Conservation (phyloP, 129 eudicot genomes). For the Smallanthus sonchifolius region DNA sequence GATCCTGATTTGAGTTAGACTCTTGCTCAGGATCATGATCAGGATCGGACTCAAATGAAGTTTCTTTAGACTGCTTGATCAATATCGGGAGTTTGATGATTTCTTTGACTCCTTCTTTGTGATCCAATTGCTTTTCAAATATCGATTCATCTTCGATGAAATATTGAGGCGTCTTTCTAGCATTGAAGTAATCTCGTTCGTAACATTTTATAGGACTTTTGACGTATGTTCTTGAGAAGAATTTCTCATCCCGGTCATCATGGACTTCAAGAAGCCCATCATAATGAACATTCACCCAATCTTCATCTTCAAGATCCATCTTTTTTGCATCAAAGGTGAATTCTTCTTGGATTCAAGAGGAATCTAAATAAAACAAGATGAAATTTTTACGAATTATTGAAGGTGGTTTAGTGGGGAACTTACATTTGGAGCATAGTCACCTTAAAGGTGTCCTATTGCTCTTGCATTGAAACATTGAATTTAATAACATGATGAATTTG, state of each 20-base stretch:
- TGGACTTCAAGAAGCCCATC: constrained; percentile 63
- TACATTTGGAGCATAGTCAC: constrained; percentile 35
- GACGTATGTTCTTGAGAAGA: constrained; percentile 40
- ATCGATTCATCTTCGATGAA: constrained; percentile 27
- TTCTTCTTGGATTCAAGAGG: constrained; percentile 2
- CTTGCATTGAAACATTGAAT: neutral
- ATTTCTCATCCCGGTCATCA: constrained; percentile 47
- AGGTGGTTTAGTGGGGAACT: constrained; percentile 42
- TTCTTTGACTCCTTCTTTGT: constrained; percentile 28
- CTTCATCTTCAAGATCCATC: constrained; percentile 82
- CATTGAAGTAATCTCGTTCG: constrained; percentile 34
- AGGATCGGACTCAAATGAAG: neutral
- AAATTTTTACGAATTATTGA: constrained; percentile 27
- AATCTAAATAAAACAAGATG: neutral
- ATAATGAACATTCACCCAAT: constrained; percentile 67
- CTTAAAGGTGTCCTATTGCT: constrained; percentile 36
- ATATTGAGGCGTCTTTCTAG: constrained; percentile 27
- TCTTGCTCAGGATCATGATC: neutral
- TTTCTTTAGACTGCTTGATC: constrained; percentile 16
- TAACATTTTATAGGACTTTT: constrained; percentile 20
- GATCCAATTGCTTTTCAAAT: constrained; percentile 26
- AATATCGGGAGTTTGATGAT: constrained; percentile 22
- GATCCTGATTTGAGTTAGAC: constrained; percentile 38
- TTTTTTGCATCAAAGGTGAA: constrained; percentile 15
- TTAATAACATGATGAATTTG: neutral